Evolutionary conservation across 768 basidiomycete species (phyloP).

Genomic region (Auriculariales sp.): DNA sequence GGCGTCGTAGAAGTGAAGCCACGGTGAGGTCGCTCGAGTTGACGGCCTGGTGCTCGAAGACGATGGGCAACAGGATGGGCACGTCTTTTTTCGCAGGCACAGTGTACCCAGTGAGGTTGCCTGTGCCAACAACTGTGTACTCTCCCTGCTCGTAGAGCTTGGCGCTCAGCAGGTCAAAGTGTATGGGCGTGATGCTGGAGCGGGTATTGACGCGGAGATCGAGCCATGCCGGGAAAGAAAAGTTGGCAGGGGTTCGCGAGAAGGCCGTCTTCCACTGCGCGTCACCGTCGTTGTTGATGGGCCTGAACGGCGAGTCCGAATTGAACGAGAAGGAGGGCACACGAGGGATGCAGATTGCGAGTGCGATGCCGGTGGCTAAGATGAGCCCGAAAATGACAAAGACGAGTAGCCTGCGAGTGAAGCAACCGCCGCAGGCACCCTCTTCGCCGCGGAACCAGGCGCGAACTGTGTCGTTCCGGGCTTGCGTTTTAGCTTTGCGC

Average conservation of each 20-base stretch:
- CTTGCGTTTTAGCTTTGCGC: slow-evolving; percentile 32
- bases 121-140: slow-evolving; percentile 46
- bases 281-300: slow-evolving; percentile 25
- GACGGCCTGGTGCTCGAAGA: slow-evolving; percentile 67
- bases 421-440: slow-evolving; percentile 66
- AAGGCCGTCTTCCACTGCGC: slow-evolving; percentile 29
- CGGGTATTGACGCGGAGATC: slow-evolving; percentile 64
- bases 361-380: slow-evolving; percentile 40
- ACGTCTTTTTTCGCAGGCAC: slow-evolving; percentile 54
- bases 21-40: slow-evolving; percentile 77
- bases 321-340: slow-evolving; percentile 62
- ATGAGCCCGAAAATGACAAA: slow-evolving; percentile 52
- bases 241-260: slow-evolving; percentile 71
- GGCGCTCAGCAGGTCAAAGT: slow-evolving; percentile 53
- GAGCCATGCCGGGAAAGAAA: slow-evolving; percentile 70
- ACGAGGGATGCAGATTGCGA: slow-evolving; percentile 73
- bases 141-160: slow-evolving; percentile 58
- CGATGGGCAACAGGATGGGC: slow-evolving; percentile 58
- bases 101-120: slow-evolving; percentile 41
- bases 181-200: slow-evolving; percentile 62
- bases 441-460: slow-evolving; percentile 67
- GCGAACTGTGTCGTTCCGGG: slow-evolving; percentile 33
- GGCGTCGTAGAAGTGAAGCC: slow-evolving; percentile 62
- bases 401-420: slow-evolving; percentile 58
- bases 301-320: slow-evolving; percentile 40